These are phyloP conservation scores for Incumbomyces delicatus DNA, from an alignment of 2,329 filamentous ascomycete species.

Conservation along the genomic window DNA sequence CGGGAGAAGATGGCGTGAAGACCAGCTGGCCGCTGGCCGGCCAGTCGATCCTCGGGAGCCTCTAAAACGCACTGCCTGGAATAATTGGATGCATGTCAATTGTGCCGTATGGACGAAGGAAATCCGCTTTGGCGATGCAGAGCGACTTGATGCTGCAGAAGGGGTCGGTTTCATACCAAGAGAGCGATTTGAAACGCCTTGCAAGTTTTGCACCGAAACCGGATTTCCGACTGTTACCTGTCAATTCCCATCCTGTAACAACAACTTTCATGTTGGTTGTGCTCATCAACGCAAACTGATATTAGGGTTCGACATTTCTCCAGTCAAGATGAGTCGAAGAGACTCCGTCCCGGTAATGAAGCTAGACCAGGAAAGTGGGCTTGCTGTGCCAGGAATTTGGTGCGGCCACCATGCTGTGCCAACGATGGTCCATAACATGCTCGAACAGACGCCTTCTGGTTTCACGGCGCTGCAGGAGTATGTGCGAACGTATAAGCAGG, in stretches of 20 bases:
- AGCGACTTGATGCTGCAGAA: conserved; percentile 74
- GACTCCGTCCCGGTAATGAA: conserved; percentile 73
- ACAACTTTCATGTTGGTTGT: conserved; percentile 75
- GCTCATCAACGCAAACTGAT: conserved; percentile 73
- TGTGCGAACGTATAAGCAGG: conserved; percentile 85
- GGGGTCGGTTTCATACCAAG: conserved; percentile 75
- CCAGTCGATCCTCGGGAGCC: conserved; percentile 79
- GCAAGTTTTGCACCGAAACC: conserved; percentile 70
- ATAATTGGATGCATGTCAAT: conserved; percentile 95
- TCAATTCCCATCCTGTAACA: conserved; percentile 45
- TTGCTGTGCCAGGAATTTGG: conserved; percentile 79
- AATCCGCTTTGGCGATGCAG: conserved; percentile 81
- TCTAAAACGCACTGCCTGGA: conserved; percentile 85
- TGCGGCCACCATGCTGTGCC: conserved; percentile 82
- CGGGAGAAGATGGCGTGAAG: conserved; percentile 70
- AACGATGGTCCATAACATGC: conserved; percentile 64
- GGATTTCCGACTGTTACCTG: conserved; percentile 69
- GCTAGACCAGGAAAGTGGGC: conserved; percentile 69
- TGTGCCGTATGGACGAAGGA: conserved; percentile 90
- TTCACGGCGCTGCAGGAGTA: conserved; percentile 76
- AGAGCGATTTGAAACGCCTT: conserved; percentile 63
- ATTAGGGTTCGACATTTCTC: conserved; percentile 81
- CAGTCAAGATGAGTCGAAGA: conserved; percentile 77
- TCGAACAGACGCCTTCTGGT: conserved; percentile 63
- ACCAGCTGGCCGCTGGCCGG: conserved; percentile 73